Evolutionary conservation across 164 flowering plant species (phyloP), one percentile per base, ranked within the genome.

Genomic region (Amborella trichopoda): DNA sequence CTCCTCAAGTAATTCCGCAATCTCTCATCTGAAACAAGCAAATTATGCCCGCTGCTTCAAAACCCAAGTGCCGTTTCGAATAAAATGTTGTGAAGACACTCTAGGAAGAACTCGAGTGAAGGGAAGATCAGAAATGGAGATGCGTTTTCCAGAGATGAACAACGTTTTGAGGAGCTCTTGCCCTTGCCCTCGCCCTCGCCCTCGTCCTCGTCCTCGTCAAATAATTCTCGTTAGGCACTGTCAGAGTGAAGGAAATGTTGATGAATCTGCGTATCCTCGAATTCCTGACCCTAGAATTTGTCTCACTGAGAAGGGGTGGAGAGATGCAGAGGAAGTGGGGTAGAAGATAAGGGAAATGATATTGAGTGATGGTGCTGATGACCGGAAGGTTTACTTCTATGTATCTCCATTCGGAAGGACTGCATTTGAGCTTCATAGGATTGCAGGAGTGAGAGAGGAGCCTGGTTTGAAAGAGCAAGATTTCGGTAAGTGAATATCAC

Each of bases 381-480:
- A 77, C 49, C 81, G 94, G 87, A 66, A 69, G 61, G 80, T 78
- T 13, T 81, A 78, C 56, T 84, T 84, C 59, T 84, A 84, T 40
- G 87, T 77, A 6, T 81, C 90, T 1, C 94, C 94, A 0, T 81
- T 81, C 43, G 50, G 37, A 42, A 67, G 94, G 28, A 59, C 80
- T 11, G 70, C 89, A 0, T 84, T 84, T 34, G 69, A 63, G 25
- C 56, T 70, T 2, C 39, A 66, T 1, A 65, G 94, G 49, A 73
- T 84, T 34, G 73, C 71, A 21, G 94, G 94, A 5, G 64, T 81
- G 8, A 75, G 81, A 41, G 86, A 84, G 48, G 94, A 84, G 68
- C 78, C 82, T 30, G 72, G 94, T 1, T 52, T 81, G 30, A 53
- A 89, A 12, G 94, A 81, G 57, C 94, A 84, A 55, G 94, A 84